A percentile compares a stretch with the other conserved stretches of the same genome.
Evolutionary conservation across 2,329 filamentous ascomycete genomes (phyloP).

Genomic region (Fusarium pseudonygamai): DNA sequence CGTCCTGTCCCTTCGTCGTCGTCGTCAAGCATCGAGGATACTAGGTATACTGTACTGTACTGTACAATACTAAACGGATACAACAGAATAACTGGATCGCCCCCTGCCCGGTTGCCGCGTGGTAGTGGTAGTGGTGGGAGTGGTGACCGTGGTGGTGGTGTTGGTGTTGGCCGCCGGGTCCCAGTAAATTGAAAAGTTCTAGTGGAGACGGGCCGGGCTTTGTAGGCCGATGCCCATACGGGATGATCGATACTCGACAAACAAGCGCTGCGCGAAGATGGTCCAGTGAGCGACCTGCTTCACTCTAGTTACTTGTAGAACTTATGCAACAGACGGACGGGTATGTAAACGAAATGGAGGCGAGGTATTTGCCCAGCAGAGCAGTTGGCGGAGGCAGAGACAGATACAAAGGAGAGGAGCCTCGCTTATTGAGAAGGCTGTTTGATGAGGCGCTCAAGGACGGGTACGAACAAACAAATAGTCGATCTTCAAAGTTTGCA

Average conservation of each 20-base stretch:
- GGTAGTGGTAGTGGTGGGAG: slow-evolving; percentile 39
- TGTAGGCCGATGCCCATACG: slow-evolving; percentile 35
- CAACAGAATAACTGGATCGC: slow-evolving; percentile 19
- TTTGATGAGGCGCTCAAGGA: neutral
- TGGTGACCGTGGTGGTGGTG: slow-evolving; percentile 41
- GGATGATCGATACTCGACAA: slow-evolving; percentile 39
- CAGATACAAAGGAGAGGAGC: neutral
- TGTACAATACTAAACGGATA: slow-evolving; percentile 3
- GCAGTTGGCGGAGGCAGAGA: neutral
- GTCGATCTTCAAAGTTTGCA: slow-evolving; percentile 1
- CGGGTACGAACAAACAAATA: neutral
- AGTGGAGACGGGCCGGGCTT: slow-evolving; percentile 37
- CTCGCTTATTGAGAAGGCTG: slow-evolving; percentile 9
- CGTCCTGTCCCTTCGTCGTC: neutral
- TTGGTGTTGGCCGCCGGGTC: slow-evolving; percentile 29
- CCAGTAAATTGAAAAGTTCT: slow-evolving; percentile 37
- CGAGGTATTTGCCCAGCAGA: slow-evolving; percentile 7
- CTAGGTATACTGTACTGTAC: slow-evolving; percentile 1
- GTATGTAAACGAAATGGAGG: slow-evolving; percentile 27
- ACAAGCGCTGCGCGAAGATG: slow-evolving; percentile 32
- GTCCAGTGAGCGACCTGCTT: slow-evolving; percentile 4
- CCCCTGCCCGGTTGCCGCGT: slow-evolving; percentile 41
- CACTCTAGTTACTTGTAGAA: neutral
- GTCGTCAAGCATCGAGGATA: slow-evolving; percentile 35
- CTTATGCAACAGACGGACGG: slow-evolving; percentile 21